Evolutionary conservation across 2,329 filamentous ascomycete genomes (phyloP).

Genomic region (Diaporthe citriasiana): DNA sequence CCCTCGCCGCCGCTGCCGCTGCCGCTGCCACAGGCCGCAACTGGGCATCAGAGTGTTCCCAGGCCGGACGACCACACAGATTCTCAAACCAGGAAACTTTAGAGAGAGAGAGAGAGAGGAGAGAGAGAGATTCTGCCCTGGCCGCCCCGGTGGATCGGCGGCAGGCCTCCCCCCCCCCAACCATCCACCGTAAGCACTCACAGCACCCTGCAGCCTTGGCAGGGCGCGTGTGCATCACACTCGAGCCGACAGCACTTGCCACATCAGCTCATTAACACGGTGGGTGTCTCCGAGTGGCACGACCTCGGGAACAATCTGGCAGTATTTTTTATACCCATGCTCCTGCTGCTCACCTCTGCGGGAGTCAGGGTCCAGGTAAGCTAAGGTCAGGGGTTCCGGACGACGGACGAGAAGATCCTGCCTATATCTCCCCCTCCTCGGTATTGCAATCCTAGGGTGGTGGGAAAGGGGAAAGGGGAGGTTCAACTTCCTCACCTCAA

Average conservation of each 20-base stretch:
- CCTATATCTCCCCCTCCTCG: not conserved
- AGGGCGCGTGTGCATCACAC: not conserved
- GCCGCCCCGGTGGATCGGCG: slow-evolving; percentile 1
- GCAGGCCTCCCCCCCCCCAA: not conserved
- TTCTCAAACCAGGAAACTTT: not conserved
- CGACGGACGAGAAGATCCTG: not conserved
- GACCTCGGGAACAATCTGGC: not conserved
- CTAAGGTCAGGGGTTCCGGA: slow-evolving; percentile 13
- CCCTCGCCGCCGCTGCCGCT: not conserved
- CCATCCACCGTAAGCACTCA: slow-evolving; percentile 4
- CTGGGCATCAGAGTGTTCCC: not conserved
- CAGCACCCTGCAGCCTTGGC: slow-evolving; percentile 26
- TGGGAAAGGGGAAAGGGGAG: slow-evolving; percentile 1
- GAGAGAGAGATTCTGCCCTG: too few species aligned
- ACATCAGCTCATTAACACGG: slow-evolving; percentile 20
- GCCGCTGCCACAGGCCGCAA: not conserved
- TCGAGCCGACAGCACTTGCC: not conserved
- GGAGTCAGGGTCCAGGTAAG: not conserved
- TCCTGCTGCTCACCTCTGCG: slow-evolving; percentile 7
- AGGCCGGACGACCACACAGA: not conserved
- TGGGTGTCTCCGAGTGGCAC: slow-evolving; percentile 6
- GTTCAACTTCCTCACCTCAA: not conserved
- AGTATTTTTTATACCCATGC: not conserved
- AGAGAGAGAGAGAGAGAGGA: slow-evolving; percentile 1
- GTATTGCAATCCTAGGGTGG: not conserved